Evolutionary conservation across 208 protist genomes (phyloP).

Genomic region (Crithidia bombi): DNA sequence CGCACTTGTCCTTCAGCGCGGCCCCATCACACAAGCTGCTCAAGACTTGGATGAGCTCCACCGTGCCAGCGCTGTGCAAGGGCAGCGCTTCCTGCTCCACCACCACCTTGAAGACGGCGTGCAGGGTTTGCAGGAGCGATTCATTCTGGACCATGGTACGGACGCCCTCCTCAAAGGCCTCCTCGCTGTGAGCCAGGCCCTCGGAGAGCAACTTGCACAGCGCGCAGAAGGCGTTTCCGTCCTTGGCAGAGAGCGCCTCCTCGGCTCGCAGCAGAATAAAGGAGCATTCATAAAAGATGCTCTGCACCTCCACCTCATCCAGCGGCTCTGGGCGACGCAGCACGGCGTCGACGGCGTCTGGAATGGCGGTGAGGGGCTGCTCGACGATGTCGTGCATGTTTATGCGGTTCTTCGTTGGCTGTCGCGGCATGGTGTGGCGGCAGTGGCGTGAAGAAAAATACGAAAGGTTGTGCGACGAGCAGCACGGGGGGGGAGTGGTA

Average conservation of each 20-base stretch:
- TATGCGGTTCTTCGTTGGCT: constrained; percentile 82
- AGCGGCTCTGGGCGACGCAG: constrained; percentile 78
- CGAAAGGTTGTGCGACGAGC: neutral
- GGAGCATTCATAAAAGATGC: constrained; percentile 79
- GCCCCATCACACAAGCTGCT: constrained; percentile 82
- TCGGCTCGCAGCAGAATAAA: constrained; percentile 84
- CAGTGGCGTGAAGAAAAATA: neutral
- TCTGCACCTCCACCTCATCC: constrained; percentile 80
- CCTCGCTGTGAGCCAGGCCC: constrained; percentile 76
- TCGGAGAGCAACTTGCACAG: constrained; percentile 86
- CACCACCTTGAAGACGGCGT: constrained; percentile 66
- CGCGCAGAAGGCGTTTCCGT: constrained; percentile 75
- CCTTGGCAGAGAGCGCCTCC: constrained; percentile 74
- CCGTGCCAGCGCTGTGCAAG: constrained; percentile 65
- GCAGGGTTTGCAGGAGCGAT: constrained; percentile 71
- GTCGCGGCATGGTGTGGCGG: constrained; percentile 49
- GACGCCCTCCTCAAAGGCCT: constrained; percentile 75
- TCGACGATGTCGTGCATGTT: constrained; percentile 92
- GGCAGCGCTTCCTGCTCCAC: constrained; percentile 65
- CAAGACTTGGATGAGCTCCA: constrained; percentile 84
- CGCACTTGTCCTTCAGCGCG: constrained; percentile 81
- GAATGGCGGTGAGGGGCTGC: constrained; percentile 74
- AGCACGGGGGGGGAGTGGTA: too few species aligned
- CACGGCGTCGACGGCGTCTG: constrained; percentile 81
- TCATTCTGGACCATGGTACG: constrained; percentile 63